Conservation (phyloP, 2,329 filamentous ascomycete genomes). For the Chalaropsis ovoidea region DNA sequence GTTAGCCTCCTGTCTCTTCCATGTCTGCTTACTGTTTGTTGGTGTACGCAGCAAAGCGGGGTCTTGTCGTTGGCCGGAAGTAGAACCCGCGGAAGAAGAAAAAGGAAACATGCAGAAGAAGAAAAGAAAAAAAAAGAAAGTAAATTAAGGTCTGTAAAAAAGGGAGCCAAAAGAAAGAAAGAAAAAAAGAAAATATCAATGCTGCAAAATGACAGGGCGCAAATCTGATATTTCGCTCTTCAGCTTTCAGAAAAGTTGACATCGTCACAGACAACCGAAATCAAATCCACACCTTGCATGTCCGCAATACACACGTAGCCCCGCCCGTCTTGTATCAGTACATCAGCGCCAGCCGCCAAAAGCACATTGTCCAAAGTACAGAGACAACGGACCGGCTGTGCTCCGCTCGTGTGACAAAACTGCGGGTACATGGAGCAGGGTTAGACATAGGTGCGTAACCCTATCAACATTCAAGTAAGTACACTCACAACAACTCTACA, state of each 20-base stretch:
- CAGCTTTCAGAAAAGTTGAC: neutral
- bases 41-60: neutral
- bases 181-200: neutral
- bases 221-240: neutral
- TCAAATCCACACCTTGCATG: neutral
- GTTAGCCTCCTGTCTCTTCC: too few species aligned
- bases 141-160: neutral
- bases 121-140: neutral
- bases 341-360: neutral
- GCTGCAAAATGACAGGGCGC: neutral
- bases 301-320: neutral
- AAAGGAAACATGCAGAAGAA: neutral
- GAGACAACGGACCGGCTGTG: neutral
- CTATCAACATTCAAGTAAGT: neutral
- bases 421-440: neutral
- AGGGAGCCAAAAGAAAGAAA: neutral
- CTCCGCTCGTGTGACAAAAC: too few species aligned
- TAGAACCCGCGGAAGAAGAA: neutral
- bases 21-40: neutral
- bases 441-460: neutral
- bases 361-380: neutral
- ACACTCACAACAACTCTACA: too few species aligned
- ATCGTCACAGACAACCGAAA: neutral
- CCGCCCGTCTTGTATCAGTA: neutral
- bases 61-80: neutral